Conservation (phyloP, 1,139 yeast genomes). For the Candida sp. region DNA sequence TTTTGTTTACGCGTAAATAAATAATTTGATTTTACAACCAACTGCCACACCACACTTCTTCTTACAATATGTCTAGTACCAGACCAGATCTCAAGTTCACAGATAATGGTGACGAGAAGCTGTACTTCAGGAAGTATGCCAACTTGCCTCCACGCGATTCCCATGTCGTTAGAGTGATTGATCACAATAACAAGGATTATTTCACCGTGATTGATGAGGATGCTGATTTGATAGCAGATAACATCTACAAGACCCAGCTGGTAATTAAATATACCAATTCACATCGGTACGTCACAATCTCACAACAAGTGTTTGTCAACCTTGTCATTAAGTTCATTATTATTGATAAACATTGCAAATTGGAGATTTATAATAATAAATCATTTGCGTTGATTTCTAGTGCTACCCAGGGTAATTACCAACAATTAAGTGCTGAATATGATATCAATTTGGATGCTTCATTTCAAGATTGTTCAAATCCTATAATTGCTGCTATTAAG, state of each 20-base stretch:
- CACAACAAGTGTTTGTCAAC: slow-evolving; percentile 65
- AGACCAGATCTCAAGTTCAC: slow-evolving; percentile 74
- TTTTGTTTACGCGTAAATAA: background rate
- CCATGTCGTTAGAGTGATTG: slow-evolving; percentile 63
- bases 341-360: slow-evolving; percentile 65
- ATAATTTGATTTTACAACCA: background rate
- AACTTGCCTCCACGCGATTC: slow-evolving; percentile 46
- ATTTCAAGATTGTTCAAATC: slow-evolving; percentile 55
- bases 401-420: slow-evolving; percentile 92
- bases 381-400: slow-evolving; percentile 56
- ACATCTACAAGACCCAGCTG: slow-evolving; percentile 76
- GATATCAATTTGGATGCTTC: slow-evolving; percentile 67
- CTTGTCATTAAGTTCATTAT: slow-evolving; percentile 65
- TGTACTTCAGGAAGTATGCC: slow-evolving; percentile 59
- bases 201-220: slow-evolving; percentile 76
- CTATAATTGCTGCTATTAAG: slow-evolving; percentile 76
- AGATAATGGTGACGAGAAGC: slow-evolving; percentile 61
- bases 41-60: background rate
- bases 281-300: slow-evolving; percentile 69
- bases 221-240: slow-evolving; percentile 79
- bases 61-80: slow-evolving; percentile 46
- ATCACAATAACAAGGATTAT: slow-evolving; percentile 66
- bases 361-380: slow-evolving; percentile 67
- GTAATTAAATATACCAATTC: slow-evolving; percentile 63
- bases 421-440: slow-evolving; percentile 35